Evolutionary conservation across 495 filamentous ascomycete genomes (phyloP), one percentile per base, ranked within the genome.

Genomic region (Penicillium cataractarum): DNA sequence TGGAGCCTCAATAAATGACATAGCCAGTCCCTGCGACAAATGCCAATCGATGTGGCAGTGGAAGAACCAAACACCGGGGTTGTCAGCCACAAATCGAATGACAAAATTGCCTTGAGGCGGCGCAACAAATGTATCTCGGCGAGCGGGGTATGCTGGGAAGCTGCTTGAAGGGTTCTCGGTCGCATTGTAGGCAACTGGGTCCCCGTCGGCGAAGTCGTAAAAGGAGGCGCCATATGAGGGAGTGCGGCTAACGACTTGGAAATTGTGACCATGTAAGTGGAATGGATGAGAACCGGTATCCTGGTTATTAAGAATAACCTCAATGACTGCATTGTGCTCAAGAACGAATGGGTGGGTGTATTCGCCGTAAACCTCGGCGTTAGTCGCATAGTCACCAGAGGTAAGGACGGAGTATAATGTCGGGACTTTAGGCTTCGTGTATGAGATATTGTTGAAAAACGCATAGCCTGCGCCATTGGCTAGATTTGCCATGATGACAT

Each of bases 191-290:
- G 67, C 48, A 6, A 77, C 72, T 17, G 77, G 75, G 42, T 84
- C 80, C 3, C 63, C 62, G 21, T 72, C 68, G 9, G 52, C 65
- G 56, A 66, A 72, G 37, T 74, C 66, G 63, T 68, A 75, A 58
- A 78, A 78, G 24, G 81, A 76, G 0, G 69, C 63, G 2, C 86
- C 76, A 21, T 76, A 78, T 17, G 67, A 44, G 1, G 78, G 76
- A 29, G 44, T 61, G 1, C 89, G 85, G 26, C 77, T 75, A 33
- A 92, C 71, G 5, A 92, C 76, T 68, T 95, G 92, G 78, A 93
- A 95, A 60, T 86, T 83, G 76, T 96, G 92, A 1, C 92, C 92
- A 80, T 96, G 92, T 2, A 96, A 79, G 78, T 96, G 91, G 83
- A 95, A 95, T 0, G 92, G 92, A 71, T 97, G 92, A n/a, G 82